Conservation (phyloP, 371 early-diverging fungal species). For the Globomyces sp. region DNA sequence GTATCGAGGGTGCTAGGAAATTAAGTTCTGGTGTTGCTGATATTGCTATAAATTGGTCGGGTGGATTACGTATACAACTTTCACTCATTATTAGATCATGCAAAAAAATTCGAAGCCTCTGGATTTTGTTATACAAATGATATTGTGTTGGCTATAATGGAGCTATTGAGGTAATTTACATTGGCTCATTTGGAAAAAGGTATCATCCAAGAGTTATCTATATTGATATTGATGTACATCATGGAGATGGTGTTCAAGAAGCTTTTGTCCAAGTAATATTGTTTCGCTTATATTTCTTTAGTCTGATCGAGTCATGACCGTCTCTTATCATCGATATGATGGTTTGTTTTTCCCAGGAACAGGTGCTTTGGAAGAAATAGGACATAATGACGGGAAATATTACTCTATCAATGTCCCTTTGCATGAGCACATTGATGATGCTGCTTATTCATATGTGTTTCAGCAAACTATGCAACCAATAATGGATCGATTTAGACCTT, state of each 20-base stretch:
- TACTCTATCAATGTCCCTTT: slow-evolving; percentile 83
- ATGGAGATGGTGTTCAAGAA: slow-evolving; percentile 92
- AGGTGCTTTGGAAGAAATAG: slow-evolving; percentile 59
- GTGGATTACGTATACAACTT: slow-evolving; percentile 60
- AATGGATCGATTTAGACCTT: slow-evolving; percentile 56
- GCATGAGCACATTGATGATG: slow-evolving; percentile 68
- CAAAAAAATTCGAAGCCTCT: slow-evolving; percentile 71
- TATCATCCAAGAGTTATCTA: slow-evolving; percentile 69
- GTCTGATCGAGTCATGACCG: slow-evolving; percentile 77
- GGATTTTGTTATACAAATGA: slow-evolving; percentile 96
- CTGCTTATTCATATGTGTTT: slow-evolving; percentile 65
- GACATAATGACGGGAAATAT: slow-evolving; percentile 60
- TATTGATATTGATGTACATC: slow-evolving; percentile 91
- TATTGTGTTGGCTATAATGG: slow-evolving; percentile 83
- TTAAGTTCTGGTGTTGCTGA: slow-evolving; percentile 57
- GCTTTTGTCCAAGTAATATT: slow-evolving; percentile 62
- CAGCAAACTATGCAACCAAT: slow-evolving; percentile 57
- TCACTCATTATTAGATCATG: slow-evolving; percentile 51
- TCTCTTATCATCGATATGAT: slow-evolving; percentile 82
- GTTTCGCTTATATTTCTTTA: slow-evolving; percentile 46
- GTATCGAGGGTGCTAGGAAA: slow-evolving; percentile 67
- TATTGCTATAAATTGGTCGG: slow-evolving; percentile 86
- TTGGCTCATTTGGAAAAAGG: not conserved
- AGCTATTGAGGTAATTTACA: slow-evolving; percentile 55
- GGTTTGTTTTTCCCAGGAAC: slow-evolving; percentile 82